These are phyloP conservation scores for Pisolithus tinctorius DNA, from an alignment of 768 basidiomycete species.

Conservation along the genomic window DNA sequence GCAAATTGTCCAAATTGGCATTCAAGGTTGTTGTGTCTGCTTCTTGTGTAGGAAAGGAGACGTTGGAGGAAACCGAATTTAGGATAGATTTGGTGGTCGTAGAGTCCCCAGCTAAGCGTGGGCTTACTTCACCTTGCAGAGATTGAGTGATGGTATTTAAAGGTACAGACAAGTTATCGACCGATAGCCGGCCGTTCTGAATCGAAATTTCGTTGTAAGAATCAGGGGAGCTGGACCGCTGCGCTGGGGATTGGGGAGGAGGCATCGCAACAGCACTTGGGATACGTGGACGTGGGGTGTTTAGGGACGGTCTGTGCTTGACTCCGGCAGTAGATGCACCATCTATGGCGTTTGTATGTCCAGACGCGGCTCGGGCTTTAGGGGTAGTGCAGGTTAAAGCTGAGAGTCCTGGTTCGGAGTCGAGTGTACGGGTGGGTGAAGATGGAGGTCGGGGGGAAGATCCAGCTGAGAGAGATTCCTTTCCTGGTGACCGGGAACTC, in stretches of 20 bases:
- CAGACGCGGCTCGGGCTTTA: conserved; percentile 40
- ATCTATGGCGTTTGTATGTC: conserved; percentile 7
- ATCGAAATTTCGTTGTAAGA: conserved; percentile 27
- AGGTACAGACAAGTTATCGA: conserved; percentile 16
- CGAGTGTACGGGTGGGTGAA: conserved; percentile 29
- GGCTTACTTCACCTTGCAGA: conserved; percentile 45
- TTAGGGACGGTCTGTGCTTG: conserved; percentile 29
- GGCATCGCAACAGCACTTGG: conserved; percentile 79
- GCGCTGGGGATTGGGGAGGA: conserved; percentile 61
- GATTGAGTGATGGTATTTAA: conserved; percentile 33
- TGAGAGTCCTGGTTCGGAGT: conserved; percentile 30
- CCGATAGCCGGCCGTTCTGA: conserved; percentile 5
- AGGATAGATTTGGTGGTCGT: conserved; percentile 1
- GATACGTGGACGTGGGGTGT: conserved; percentile 57
- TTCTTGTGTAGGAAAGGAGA: conserved; percentile 33
- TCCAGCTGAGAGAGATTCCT: conserved; percentile 12
- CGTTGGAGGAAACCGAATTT: conserved; percentile 13
- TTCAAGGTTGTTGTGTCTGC: conserved; percentile 15
- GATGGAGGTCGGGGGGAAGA: conserved; percentile 24
- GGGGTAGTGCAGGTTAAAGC: conserved; percentile 66
- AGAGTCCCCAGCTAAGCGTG: conserved; percentile 32
- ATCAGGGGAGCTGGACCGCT: conserved; percentile 27
- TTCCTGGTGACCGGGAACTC: conserved; percentile 32
- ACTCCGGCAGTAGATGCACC: conserved; percentile 12
- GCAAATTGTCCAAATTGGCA: conserved; percentile 49